These are phyloP conservation scores for Licmophora abbreviata DNA, from an alignment of 108 stramenopile genomes.

Conservation along the genomic window DNA sequence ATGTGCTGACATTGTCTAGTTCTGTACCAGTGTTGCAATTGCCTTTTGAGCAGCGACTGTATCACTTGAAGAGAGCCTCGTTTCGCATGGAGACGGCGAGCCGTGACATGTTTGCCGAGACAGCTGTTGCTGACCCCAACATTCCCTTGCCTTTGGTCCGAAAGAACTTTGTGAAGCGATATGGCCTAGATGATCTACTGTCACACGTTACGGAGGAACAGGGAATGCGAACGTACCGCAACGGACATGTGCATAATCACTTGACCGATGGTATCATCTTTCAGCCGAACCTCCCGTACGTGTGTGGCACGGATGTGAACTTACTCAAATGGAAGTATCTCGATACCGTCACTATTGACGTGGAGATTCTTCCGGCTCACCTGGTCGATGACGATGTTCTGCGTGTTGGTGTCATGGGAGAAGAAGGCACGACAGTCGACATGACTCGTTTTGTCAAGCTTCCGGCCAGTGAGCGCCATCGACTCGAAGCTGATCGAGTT, in stretches of 20 bases:
- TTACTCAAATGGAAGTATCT: constrained; percentile 96
- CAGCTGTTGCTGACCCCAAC: constrained; percentile 39
- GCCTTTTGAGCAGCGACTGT: constrained; percentile 75
- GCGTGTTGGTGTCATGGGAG: constrained; percentile 64
- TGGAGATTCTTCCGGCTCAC: constrained; percentile 59
- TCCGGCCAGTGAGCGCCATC: constrained; percentile 63
- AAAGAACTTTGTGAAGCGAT: constrained; percentile 84
- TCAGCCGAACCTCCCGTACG: constrained; percentile 88
- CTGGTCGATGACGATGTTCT: constrained; percentile 36
- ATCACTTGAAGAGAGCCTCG: constrained; percentile 57
- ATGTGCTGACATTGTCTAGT: constrained; percentile 73
- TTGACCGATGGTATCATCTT: constrained; percentile 93
- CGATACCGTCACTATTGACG: constrained; percentile 94
- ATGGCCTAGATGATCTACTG: constrained; percentile 56
- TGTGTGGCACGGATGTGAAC: constrained; percentile 79
- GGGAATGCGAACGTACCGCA: constrained; percentile 64
- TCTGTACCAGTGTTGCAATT: constrained; percentile 65
- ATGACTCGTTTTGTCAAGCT: constrained; percentile 75
- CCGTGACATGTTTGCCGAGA: constrained; percentile 58
- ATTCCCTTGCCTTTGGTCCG: constrained; percentile 74
- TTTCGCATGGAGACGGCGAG: constrained; percentile 55
- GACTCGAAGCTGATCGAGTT: constrained; percentile 73
- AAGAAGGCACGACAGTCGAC: constrained; percentile 66
- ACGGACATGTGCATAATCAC: constrained; percentile 77
- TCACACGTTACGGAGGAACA: constrained; percentile 66